Conservation (phyloP, 192 early-diverging fungal species). For the Paraglomus brasilianum region DNA sequence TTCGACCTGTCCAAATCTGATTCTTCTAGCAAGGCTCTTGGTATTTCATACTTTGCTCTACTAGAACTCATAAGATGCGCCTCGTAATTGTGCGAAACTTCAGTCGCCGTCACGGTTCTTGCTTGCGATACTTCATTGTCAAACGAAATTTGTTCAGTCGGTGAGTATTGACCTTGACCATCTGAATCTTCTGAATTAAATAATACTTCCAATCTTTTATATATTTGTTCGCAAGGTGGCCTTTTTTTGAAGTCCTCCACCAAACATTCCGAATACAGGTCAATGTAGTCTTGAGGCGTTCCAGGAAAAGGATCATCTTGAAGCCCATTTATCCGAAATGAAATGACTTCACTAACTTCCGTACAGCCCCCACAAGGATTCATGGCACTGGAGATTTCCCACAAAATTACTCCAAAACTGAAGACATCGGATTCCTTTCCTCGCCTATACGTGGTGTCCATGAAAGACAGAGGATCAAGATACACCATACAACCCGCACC, state of each 20-base stretch:
- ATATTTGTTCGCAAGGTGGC: slow-evolving; percentile 33
- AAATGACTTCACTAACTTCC: neutral
- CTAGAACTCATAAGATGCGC: too few relatives aligned
- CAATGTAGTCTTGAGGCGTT: slow-evolving; percentile 41
- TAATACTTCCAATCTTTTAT: too few relatives aligned
- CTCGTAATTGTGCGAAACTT: too few relatives aligned
- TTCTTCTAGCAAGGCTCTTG: too few relatives aligned
- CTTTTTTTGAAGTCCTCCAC: slow-evolving; percentile 30
- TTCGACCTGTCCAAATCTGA: too few relatives aligned
- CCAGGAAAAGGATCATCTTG: slow-evolving; percentile 34
- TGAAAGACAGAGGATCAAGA: neutral
- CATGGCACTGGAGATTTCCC: slow-evolving; percentile 39
- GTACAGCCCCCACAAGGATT: slow-evolving; percentile 22
- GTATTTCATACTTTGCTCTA: too few relatives aligned
- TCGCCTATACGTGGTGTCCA: neutral
- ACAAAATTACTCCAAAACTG: slow-evolving; percentile 43
- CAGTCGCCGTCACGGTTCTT: too few relatives aligned
- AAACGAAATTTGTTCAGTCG: too few relatives aligned
- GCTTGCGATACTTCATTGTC: too few relatives aligned
- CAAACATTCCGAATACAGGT: slow-evolving; percentile 44
- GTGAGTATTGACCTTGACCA: too few relatives aligned
- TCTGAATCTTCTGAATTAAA: too few relatives aligned
- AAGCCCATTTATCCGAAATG: neutral
- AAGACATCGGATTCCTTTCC: slow-evolving; percentile 46
- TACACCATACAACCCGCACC: neutral